Evolutionary conservation across 2,329 filamentous ascomycete genomes (phyloP), one percentile per base, ranked within the genome.

Genomic region (Whalleya microplaca): DNA sequence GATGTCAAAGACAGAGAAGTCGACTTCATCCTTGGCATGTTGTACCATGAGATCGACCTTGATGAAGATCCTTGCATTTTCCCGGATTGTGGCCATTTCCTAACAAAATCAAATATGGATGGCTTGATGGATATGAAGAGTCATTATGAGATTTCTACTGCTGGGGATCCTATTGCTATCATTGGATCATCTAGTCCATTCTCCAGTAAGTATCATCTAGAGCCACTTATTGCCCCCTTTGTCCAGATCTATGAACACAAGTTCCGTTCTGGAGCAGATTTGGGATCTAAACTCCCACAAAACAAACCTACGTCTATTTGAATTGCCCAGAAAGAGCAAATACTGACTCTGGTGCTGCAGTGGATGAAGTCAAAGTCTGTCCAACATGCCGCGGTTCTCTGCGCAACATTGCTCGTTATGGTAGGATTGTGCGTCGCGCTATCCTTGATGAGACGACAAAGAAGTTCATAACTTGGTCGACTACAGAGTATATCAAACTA

Each of bases 381-480:
- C 82, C 86, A 0, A 76, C 70, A 1, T 91, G 87, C 63, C 81
- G 84, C n/a, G 77, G 81, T 0, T 79, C 83, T 0, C 71, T 90
- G 12, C 75, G 83, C 18, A 78, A 80, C 55, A 75, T 89, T 50
- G 71, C 80, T 2, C 76, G 87, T 3, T 90, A 90, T 64, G 83
- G 84, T 14, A 79, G 86, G 9, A 80, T 89, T 2, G 77, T 88
- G 23, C 79, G 84, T 37, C 78, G 82, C 3, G 84, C 81, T 0
- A 72, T 85, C 6, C 75, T 90, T 0, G 85, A 90, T 51, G 82
- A 88, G 66, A 76, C 81, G 0, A 84, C 84, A 0, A 88, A 87
- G 71, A 86, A 84, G 59, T 86, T 90, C 66, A 79, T 87, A n/a
- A 64, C 78, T 2, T 83, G 78, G 73, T 76, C 81, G 0, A 80